phyloP scores from a whole-genome alignment of 306 rosid species.

The Cajanus cajan region DNA sequence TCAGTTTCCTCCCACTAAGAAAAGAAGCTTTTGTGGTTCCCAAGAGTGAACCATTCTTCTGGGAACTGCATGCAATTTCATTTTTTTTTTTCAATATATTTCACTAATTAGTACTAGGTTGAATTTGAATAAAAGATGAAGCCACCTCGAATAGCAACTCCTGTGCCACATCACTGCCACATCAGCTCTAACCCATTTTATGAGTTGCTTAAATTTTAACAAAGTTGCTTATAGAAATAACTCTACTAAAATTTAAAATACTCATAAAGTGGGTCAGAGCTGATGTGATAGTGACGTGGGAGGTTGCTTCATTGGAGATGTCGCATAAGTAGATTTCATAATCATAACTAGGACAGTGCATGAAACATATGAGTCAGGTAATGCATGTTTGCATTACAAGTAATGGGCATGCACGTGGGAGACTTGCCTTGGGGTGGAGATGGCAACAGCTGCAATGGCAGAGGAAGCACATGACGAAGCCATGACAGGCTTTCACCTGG shows the following conservation, averaged over 20 bases:
- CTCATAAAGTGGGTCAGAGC: no score
- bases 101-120: not conserved
- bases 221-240: no score
- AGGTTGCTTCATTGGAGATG: no score
- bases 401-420: not conserved
- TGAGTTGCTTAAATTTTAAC: no score
- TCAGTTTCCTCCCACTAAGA: constrained; percentile 39
- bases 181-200: no score
- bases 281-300: no score
- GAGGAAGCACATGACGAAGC: constrained; percentile 43
- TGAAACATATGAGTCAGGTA: not conserved
- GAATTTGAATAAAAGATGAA: not conserved
- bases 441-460: constrained; percentile 43
- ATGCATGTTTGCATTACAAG: not conserved
- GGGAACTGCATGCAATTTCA: constrained; percentile 30
- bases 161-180: no score
- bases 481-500: constrained; percentile 19
- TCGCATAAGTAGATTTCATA: not conserved
- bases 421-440: constrained; percentile 43
- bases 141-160: no score
- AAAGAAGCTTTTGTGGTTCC: constrained; percentile 34
- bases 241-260: no score
- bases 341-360: not conserved
- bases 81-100: not conserved
- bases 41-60: constrained; percentile 41